A percentile compares a stretch with the other conserved stretches of the same genome.
These are phyloP conservation scores for Leccinum solheimii DNA, from an alignment of 1,284 basidiomycete genomes.

Conservation along the genomic window DNA sequence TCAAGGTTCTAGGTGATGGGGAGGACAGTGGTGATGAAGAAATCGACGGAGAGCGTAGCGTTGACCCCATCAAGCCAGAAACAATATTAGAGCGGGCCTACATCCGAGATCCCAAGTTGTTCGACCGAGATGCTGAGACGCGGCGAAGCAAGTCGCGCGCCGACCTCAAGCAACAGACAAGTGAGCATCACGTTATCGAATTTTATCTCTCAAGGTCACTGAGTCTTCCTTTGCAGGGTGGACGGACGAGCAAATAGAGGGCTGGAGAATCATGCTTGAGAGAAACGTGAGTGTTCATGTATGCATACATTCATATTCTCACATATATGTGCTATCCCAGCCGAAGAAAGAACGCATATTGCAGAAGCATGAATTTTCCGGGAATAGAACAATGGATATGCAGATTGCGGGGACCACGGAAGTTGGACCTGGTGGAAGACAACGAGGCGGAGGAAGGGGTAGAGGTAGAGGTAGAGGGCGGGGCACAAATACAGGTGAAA, in stretches of 20 bases:
- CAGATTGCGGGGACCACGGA: neutral
- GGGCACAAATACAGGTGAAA: conserved; percentile 28
- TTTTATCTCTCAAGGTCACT: neutral
- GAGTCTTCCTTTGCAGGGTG: conserved; percentile 46
- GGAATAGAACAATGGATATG: conserved; percentile 46
- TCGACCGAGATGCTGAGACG: conserved; percentile 74
- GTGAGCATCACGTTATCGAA: conserved; percentile 33
- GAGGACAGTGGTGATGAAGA: conserved; percentile 54
- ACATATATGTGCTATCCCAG: conserved; percentile 37
- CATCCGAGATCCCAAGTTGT: conserved; percentile 68
- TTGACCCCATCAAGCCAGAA: conserved; percentile 44
- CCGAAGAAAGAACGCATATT: conserved; percentile 74
- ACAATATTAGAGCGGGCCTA: conserved; percentile 76
- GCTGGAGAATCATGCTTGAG: conserved; percentile 86
- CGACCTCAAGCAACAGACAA: conserved; percentile 66
- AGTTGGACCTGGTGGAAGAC: conserved; percentile 27
- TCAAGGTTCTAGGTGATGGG: conserved; percentile 58
- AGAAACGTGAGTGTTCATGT: conserved; percentile 59
- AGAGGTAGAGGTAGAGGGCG: conserved; percentile 33
- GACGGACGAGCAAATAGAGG: conserved; percentile 82
- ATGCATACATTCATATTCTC: conserved; percentile 13
- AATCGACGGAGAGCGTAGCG: conserved; percentile 31
- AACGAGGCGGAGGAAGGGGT: conserved; percentile 35
- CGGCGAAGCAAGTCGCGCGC: conserved; percentile 63
- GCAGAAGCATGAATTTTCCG: conserved; percentile 71